phyloP scores from a whole-genome alignment of 768 basidiomycete species.

The Tephrocybe sp. region DNA sequence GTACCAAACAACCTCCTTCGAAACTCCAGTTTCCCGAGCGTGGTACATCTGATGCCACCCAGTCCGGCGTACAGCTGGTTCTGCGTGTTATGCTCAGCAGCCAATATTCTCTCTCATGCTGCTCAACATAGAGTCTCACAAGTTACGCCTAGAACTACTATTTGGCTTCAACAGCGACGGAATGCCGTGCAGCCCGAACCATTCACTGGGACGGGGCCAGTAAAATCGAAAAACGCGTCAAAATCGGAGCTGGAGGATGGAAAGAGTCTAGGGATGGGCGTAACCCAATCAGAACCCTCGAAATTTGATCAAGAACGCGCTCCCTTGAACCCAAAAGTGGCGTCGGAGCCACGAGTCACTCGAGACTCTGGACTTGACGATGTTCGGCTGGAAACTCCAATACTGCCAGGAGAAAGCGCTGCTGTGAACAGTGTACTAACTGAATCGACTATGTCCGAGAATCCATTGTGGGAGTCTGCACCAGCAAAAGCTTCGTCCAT shows the following conservation, averaged over 20 bases:
- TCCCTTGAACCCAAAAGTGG: too few species aligned
- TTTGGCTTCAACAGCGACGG: slow-evolving; percentile 10
- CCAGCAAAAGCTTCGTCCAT: neutral
- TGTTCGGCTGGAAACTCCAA: neutral
- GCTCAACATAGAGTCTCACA: slow-evolving; percentile 56
- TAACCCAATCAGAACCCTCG: too few species aligned
- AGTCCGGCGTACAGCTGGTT: slow-evolving; percentile 71
- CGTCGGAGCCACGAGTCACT: neutral
- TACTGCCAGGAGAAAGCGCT: neutral
- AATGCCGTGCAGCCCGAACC: slow-evolving; percentile 4
- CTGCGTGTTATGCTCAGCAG: slow-evolving; percentile 60
- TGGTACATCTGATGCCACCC: slow-evolving; percentile 64
- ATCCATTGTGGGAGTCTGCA: neutral
- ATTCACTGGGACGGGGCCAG: neutral
- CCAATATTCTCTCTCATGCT: slow-evolving; percentile 63
- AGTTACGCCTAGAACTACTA: slow-evolving; percentile 24
- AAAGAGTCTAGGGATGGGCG: too few species aligned
- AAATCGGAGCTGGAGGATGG: neutral
- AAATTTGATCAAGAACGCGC: too few species aligned
- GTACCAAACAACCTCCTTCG: neutral
- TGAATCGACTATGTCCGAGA: neutral
- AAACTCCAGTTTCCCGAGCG: too few species aligned
- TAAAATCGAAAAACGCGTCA: neutral
- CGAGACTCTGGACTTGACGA: neutral
- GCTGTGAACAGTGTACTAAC: neutral